Evolutionary conservation across 2,329 filamentous ascomycete species (phyloP).

Genomic region (Xylariaceae sp.): DNA sequence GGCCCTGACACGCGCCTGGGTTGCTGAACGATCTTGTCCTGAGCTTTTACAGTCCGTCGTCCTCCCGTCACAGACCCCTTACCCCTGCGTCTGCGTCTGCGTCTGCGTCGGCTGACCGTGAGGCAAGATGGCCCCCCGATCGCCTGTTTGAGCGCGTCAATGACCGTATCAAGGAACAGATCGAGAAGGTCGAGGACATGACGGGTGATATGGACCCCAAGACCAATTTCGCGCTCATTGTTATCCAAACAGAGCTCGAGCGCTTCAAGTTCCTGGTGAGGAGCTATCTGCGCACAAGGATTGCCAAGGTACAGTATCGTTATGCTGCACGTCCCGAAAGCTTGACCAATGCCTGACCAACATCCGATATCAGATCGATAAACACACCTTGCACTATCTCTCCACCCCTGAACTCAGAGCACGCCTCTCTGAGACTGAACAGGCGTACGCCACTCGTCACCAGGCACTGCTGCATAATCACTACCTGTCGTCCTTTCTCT

Average conservation of each 20-base stretch:
- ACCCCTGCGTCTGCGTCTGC: background rate
- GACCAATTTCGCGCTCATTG: conserved; percentile 88
- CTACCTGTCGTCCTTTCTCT: conserved; percentile 81
- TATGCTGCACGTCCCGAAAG: background rate
- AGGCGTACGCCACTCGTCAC: conserved; percentile 79
- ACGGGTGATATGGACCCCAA: conserved; percentile 85
- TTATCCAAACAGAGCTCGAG: conserved; percentile 94
- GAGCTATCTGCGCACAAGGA: conserved; percentile 76
- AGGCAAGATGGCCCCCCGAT: conserved; percentile 59
- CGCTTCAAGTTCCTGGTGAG: conserved; percentile 89
- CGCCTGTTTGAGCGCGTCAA: conserved; percentile 80
- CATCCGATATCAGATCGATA: conserved; percentile 62
- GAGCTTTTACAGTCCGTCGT: conserved; percentile 74
- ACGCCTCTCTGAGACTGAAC: conserved; percentile 73
- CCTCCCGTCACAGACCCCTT: background rate
- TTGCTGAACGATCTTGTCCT: conserved; percentile 84
- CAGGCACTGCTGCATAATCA: conserved; percentile 81
- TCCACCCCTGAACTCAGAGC: conserved; percentile 51
- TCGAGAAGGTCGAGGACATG: conserved; percentile 70
- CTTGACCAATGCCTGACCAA: background rate
- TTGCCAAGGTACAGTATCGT: conserved; percentile 67
- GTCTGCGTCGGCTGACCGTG: conserved; percentile 8
- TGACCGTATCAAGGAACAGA: conserved; percentile 66
- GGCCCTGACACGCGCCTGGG: conserved; percentile 85
- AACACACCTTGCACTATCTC: conserved; percentile 71